These are phyloP conservation scores for Neofusicoccum parvum DNA, from an alignment of 2,329 filamentous ascomycete genomes.

Conservation along the genomic window DNA sequence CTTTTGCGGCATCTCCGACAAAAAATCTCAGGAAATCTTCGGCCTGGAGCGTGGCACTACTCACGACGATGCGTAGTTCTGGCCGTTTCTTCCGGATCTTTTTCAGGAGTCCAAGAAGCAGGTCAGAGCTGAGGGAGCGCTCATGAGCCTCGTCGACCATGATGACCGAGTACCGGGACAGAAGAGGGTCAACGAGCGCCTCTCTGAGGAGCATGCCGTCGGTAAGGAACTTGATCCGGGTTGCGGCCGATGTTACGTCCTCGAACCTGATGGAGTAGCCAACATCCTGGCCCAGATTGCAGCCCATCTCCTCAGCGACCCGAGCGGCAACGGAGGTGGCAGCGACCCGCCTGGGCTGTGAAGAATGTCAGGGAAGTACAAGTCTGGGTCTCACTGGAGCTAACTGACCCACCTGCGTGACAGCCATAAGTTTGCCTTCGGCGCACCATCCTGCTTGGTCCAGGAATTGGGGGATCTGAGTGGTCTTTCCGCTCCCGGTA, in stretches of 20 bases:
- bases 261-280: conserved; percentile 93
- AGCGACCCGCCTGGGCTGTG: conserved; percentile 82
- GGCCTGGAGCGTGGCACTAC: conserved; percentile 90
- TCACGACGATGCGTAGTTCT: conserved; percentile 85
- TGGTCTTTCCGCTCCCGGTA: conserved; percentile 94
- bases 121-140: conserved; percentile 86
- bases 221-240: conserved; percentile 91
- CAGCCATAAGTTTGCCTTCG: conserved; percentile 78
- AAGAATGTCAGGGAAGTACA: conserved; percentile 11
- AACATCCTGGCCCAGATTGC: conserved; percentile 78
- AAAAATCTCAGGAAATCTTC: conserved; percentile 86
- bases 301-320: conserved; percentile 86
- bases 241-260: conserved; percentile 82
- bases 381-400: not conserved
- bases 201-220: conserved; percentile 90
- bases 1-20: conserved; percentile 44
- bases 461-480: conserved; percentile 90
- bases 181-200: conserved; percentile 85
- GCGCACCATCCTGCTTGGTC: conserved; percentile 86
- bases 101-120: conserved; percentile 85
- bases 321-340: conserved; percentile 86
- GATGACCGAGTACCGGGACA: conserved; percentile 90
- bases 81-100: conserved; percentile 81
- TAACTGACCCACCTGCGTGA: conserved; percentile 75
- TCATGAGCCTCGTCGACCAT: conserved; percentile 99